Percentiles rank a stretch among this genome's conserved stretches.
phyloP scores from a whole-genome alignment of 208 protist species.

The Trypanosoma cruzi region DNA sequence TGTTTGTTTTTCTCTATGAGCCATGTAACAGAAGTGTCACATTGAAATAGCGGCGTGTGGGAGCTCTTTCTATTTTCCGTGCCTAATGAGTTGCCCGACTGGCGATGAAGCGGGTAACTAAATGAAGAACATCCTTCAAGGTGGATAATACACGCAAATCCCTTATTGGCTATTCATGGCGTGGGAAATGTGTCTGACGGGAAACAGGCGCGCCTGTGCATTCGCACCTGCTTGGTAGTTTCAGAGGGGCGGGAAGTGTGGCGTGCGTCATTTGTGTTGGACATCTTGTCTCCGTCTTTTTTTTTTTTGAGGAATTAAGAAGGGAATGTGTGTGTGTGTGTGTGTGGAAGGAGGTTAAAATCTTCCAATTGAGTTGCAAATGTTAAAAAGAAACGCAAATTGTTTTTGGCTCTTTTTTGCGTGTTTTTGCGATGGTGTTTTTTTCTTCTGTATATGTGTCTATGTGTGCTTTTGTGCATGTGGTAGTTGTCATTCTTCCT shows the following conservation, averaged over 20 bases:
- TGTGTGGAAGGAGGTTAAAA: not conserved
- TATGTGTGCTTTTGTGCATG: not conserved
- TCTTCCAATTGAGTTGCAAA: not conserved
- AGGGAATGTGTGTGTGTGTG: not conserved
- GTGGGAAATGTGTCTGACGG: not conserved
- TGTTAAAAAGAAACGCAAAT: not conserved
- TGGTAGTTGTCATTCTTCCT: constrained; percentile 21
- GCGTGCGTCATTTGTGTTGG: no score
- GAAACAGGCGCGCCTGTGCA: not conserved
- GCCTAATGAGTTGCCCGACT: not conserved
- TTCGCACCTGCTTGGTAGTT: not conserved
- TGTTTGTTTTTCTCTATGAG: not conserved
- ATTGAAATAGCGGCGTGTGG: not conserved
- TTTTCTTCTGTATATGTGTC: no score
- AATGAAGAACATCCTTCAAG: not conserved
- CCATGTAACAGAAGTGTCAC: not conserved
- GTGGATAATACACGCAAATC: not conserved
- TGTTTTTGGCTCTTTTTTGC: constrained; percentile 15
- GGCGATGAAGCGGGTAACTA: not conserved
- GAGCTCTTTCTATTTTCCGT: not conserved
- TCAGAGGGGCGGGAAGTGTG: not conserved
- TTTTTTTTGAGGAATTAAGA: not conserved
- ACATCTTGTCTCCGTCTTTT: not conserved
- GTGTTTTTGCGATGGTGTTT: no score
- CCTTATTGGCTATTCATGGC: not conserved